These are phyloP conservation scores for Arachnomyces sp. DNA, from an alignment of 2,329 filamentous ascomycete species.

Conservation along the genomic window DNA sequence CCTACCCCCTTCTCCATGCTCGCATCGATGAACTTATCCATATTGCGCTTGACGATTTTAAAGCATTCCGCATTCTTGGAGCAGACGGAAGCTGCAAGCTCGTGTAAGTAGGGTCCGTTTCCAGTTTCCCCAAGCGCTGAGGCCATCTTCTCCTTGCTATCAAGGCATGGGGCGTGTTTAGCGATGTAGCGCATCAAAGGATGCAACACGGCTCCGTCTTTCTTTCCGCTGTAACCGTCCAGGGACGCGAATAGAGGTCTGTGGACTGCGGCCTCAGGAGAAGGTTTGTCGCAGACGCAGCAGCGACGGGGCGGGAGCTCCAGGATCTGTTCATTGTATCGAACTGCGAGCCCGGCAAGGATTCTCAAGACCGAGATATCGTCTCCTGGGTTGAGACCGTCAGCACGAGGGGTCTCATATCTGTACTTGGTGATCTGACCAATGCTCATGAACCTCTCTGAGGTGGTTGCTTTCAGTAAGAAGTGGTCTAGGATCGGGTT, in stretches of 20 bases:
- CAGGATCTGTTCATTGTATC: slow-evolving; percentile 8
- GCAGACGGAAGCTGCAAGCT: slow-evolving; percentile 11
- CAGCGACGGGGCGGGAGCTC: neutral
- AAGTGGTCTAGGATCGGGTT: slow-evolving; percentile 6
- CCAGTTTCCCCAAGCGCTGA: slow-evolving; percentile 10
- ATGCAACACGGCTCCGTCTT: slow-evolving; percentile 9
- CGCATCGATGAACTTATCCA: slow-evolving; percentile 2
- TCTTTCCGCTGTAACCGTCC: slow-evolving; percentile 8
- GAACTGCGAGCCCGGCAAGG: slow-evolving; percentile 6
- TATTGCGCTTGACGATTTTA: slow-evolving; percentile 1
- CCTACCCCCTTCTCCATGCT: too few relatives aligned
- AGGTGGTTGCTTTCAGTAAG: slow-evolving; percentile 5
- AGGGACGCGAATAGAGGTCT: slow-evolving; percentile 10
- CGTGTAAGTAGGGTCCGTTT: slow-evolving; percentile 6
- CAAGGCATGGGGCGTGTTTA: slow-evolving; percentile 7
- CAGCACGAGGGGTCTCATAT: too few relatives aligned
- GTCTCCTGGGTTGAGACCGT: too few relatives aligned
- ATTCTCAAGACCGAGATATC: slow-evolving; percentile 1
- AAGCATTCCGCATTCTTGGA: slow-evolving; percentile 6
- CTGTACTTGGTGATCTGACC: too few relatives aligned
- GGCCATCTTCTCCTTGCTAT: slow-evolving; percentile 7
- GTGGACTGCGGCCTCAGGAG: slow-evolving; percentile 6
- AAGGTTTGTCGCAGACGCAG: slow-evolving; percentile 2
- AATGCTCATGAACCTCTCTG: slow-evolving; percentile 2
- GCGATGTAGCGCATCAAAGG: slow-evolving; percentile 10